phyloP scores from a whole-genome alignment of 73 alveolate species.

The Paraurostyla sp. region DNA sequence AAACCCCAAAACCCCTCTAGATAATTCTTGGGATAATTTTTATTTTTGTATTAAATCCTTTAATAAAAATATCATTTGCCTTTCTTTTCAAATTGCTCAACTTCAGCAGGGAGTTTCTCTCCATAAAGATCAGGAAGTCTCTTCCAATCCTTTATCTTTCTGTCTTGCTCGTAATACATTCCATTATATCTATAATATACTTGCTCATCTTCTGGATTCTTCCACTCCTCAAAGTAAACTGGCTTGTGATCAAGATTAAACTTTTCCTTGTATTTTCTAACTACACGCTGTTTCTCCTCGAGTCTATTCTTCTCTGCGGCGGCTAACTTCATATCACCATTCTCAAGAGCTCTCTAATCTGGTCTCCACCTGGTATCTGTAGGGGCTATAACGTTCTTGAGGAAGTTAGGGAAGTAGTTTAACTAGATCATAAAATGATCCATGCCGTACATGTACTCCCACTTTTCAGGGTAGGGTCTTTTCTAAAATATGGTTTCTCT shows the following conservation, averaged over 20 bases:
- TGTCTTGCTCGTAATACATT: constrained; percentile 69
- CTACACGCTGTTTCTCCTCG: constrained; percentile 94
- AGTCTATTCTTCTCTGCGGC: constrained; percentile 85
- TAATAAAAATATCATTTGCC: neutral
- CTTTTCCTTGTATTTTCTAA: constrained; percentile 83
- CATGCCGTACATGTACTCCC: constrained; percentile 83
- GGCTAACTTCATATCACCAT: constrained; percentile 91
- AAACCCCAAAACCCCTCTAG: too few species aligned
- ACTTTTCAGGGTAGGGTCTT: constrained; percentile 89
- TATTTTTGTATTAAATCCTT: too few species aligned
- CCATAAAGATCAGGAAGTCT: constrained; percentile 65
- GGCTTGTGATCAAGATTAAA: constrained; percentile 83
- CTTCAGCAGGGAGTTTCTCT: constrained; percentile 50
- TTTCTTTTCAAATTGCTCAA: constrained; percentile 48
- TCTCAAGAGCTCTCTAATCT: constrained; percentile 96
- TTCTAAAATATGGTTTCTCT: constrained; percentile 78
- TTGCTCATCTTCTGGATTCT: constrained; percentile 69
- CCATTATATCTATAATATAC: constrained; percentile 78
- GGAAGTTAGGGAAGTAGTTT: constrained; percentile 86
- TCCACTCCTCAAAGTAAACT: constrained; percentile 82
- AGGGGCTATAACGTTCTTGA: constrained; percentile 80
- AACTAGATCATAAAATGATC: constrained; percentile 87
- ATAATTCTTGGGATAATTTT: too few species aligned
- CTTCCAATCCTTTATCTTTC: constrained; percentile 55
- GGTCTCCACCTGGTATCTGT: constrained; percentile 97